Conservation (phyloP, 257 asterid genomes). For the Solanum sejunctum region DNA sequence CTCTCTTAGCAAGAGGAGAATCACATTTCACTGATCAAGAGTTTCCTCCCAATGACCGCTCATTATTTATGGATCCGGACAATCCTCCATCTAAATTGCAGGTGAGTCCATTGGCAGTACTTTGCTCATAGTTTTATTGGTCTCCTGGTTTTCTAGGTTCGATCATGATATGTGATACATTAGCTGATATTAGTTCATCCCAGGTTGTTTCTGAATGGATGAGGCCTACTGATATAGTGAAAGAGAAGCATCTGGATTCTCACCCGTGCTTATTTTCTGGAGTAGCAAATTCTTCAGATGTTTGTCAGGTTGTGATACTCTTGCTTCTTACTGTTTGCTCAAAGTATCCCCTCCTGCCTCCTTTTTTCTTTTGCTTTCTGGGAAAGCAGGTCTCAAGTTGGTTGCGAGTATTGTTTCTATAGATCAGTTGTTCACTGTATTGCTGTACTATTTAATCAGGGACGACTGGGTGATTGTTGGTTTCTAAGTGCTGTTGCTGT, state of each 20-base stretch:
- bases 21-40: slow-evolving; percentile 89
- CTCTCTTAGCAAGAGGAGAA: slow-evolving; percentile 92
- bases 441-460: slow-evolving; percentile 40
- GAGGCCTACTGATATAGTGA: slow-evolving; percentile 83
- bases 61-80: slow-evolving; percentile 82
- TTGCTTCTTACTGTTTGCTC: background rate
- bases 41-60: slow-evolving; percentile 87
- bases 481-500: slow-evolving; percentile 99
- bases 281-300: slow-evolving; percentile 91
- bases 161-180: background rate
- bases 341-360: background rate
- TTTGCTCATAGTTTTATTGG: background rate
- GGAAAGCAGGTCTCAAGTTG: background rate
- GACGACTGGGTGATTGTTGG: slow-evolving; percentile 99
- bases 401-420: background rate
- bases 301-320: slow-evolving; percentile 73
- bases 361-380: background rate
- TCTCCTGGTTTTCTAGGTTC: background rate
- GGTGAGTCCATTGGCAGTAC: slow-evolving; percentile 24
- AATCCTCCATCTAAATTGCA: slow-evolving; percentile 82
- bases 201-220: slow-evolving; percentile 90
- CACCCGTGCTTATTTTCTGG: slow-evolving; percentile 82
- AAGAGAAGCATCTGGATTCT: slow-evolving; percentile 59
- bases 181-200: slow-evolving; percentile 6
- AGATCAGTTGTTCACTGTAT: slow-evolving; percentile 1